Conservation (phyloP, 2,329 filamentous ascomycete genomes). For the Diaporthe sp. region DNA sequence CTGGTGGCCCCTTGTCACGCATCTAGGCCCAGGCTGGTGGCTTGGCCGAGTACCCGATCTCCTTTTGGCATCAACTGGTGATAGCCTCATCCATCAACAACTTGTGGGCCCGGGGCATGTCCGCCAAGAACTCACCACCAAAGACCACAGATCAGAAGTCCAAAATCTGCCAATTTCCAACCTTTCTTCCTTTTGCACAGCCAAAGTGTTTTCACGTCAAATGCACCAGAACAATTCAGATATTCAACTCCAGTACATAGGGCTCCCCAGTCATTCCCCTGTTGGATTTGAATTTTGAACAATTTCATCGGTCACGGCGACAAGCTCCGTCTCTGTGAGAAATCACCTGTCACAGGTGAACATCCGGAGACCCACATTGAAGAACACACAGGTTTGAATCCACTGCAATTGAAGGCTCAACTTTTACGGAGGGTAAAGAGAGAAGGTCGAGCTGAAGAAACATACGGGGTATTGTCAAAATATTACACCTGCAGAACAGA, state of each 20-base stretch:
- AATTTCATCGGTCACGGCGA: too few relatives aligned
- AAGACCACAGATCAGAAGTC: not conserved
- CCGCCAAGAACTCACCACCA: not conserved
- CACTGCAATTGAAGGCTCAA: not conserved
- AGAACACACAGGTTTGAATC: not conserved
- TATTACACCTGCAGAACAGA: not conserved
- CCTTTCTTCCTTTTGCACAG: not conserved
- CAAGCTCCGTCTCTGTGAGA: too few relatives aligned
- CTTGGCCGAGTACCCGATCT: conserved; percentile 19
- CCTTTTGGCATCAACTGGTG: not conserved
- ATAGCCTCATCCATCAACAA: not conserved
- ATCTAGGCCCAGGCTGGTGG: not conserved
- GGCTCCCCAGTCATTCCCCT: not conserved
- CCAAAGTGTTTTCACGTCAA: too few relatives aligned
- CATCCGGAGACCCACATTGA: not conserved
- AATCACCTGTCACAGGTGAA: too few relatives aligned
- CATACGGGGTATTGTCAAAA: not conserved
- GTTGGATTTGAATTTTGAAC: too few relatives aligned
- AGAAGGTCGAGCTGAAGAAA: not conserved
- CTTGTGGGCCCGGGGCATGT: too few relatives aligned
- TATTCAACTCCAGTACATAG: not conserved
- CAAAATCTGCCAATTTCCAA: not conserved
- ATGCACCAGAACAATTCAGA: not conserved
- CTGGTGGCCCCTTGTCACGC: not conserved
- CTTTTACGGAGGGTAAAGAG: not conserved